Evolutionary conservation across 805 yeast species (phyloP).

Genomic region (Cyberlindnera suaveolens): DNA sequence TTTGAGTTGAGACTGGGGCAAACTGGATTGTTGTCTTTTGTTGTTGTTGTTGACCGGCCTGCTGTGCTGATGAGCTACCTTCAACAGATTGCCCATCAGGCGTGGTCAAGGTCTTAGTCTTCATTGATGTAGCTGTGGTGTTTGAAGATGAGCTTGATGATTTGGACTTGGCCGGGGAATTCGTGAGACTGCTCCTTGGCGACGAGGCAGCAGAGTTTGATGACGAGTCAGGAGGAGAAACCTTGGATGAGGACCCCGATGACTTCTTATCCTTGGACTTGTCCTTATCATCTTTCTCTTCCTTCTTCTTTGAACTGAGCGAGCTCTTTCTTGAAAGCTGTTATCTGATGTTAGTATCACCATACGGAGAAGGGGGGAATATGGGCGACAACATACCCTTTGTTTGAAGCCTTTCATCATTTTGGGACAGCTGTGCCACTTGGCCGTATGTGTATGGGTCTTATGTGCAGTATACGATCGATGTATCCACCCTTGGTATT

Average conservation of each 20-base stretch:
- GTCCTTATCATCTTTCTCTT: constrained; percentile 27
- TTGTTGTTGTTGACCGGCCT: background rate
- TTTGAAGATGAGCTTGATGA: constrained; percentile 6
- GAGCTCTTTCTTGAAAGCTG: constrained; percentile 28
- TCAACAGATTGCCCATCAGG: constrained; percentile 2
- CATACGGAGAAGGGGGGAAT: constrained; percentile 5
- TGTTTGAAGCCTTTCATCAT: constrained; percentile 77
- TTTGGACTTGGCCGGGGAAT: constrained; percentile 14
- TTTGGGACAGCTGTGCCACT: constrained; percentile 21
- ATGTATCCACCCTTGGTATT: too few species aligned
- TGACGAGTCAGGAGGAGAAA: constrained; percentile 13
- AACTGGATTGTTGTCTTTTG: constrained; percentile 1
- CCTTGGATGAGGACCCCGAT: constrained; percentile 4
- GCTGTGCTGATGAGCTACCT: background rate
- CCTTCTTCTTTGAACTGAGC: constrained; percentile 31
- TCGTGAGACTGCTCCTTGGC: constrained; percentile 18
- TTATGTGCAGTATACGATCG: too few species aligned
- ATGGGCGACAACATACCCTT: constrained; percentile 28
- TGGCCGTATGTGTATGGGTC: too few species aligned
- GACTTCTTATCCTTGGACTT: constrained; percentile 16
- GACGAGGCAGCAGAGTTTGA: constrained; percentile 20
- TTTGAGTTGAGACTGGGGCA: background rate
- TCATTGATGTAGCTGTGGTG: background rate
- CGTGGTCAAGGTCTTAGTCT: constrained; percentile 1
- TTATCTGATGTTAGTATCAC: constrained; percentile 8